Evolutionary conservation across 2,329 filamentous ascomycete genomes (phyloP).

Genomic region (Diaporthe citriasiana): DNA sequence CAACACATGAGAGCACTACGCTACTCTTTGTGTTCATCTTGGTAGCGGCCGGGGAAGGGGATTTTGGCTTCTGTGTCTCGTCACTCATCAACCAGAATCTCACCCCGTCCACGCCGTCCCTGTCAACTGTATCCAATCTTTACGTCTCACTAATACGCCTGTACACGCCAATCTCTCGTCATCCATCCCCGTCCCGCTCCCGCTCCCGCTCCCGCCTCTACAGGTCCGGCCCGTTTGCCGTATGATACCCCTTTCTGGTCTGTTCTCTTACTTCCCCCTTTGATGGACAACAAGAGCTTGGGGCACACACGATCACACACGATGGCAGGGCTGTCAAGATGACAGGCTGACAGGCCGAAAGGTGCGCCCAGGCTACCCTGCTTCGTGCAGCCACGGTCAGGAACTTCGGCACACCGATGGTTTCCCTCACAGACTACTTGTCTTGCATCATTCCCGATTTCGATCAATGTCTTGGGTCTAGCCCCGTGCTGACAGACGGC

Average conservation of each 20-base stretch:
- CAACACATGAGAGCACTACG: conserved; percentile 10
- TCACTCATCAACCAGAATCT: not conserved
- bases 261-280: not conserved
- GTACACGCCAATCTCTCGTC: conserved; percentile 15
- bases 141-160: not conserved
- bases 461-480: not conserved
- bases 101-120: not conserved
- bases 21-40: not conserved
- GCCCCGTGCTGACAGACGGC: conserved; percentile 12
- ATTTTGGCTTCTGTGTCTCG: not conserved
- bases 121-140: conserved; percentile 8
- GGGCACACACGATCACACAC: not conserved
- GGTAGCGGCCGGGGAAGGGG: not conserved
- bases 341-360: not conserved
- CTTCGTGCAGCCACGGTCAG: not conserved
- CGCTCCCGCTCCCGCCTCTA: conserved; percentile 28
- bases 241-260: not conserved
- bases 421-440: not conserved
- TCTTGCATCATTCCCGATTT: conserved; percentile 5
- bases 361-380: not conserved
- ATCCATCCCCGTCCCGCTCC: conserved; percentile 18
- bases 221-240: conserved; percentile 28
- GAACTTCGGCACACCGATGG: not conserved
- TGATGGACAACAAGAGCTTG: not conserved
- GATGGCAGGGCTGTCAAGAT: not conserved